Evolutionary conservation across 1,284 basidiomycete species (phyloP).

Genomic region (Somion occarium): DNA sequence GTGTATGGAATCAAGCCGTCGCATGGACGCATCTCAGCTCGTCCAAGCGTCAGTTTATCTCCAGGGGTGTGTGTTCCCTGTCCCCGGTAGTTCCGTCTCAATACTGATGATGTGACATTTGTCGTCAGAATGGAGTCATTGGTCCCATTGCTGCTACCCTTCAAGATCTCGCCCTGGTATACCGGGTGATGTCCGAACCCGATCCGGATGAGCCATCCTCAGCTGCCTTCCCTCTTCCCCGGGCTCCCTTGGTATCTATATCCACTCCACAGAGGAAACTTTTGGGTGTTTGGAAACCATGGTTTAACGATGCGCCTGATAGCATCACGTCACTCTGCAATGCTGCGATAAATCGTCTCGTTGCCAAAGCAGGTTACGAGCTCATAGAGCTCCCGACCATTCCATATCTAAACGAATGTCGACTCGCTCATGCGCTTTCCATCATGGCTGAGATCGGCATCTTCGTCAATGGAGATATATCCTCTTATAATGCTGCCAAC

Average conservation of each 20-base stretch:
- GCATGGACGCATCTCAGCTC: constrained; percentile 5
- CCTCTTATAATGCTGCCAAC: constrained; percentile 1
- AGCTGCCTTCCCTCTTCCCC: background rate
- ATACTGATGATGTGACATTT: background rate
- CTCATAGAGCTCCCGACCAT: constrained; percentile 3
- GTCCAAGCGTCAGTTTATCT: constrained; percentile 1
- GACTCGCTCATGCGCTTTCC: constrained; percentile 3
- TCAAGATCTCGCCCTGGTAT: constrained; percentile 3
- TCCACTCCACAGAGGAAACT: background rate
- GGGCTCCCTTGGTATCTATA: background rate
- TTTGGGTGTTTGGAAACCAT: constrained; percentile 1
- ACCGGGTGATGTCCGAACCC: constrained; percentile 4
- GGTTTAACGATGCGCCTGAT: constrained; percentile 1
- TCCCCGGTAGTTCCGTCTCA: background rate
- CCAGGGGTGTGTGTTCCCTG: background rate
- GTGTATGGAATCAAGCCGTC: constrained; percentile 8
- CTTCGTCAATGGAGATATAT: background rate
- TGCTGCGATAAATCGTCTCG: background rate
- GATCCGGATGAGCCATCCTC: background rate
- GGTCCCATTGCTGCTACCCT: constrained; percentile 4
- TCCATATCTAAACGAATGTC: constrained; percentile 3
- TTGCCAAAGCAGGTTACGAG: background rate
- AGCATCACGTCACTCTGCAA: background rate
- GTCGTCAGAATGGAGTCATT: constrained; percentile 2
- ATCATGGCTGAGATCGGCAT: constrained; percentile 2